phyloP scores from a whole-genome alignment of 805 yeast genomes.

The Hagleromyces aurorensis region DNA sequence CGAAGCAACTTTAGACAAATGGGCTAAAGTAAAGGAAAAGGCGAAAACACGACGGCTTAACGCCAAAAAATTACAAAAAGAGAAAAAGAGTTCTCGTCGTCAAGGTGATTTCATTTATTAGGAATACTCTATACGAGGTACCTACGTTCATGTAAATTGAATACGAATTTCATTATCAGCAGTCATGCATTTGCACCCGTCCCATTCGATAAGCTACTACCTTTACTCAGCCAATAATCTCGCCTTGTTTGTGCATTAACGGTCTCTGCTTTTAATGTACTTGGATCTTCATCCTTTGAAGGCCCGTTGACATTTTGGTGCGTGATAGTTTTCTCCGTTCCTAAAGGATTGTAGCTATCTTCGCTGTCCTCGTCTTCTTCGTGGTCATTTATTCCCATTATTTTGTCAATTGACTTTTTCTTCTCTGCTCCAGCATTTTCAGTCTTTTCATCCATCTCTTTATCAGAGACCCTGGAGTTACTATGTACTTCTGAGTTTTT shows the following conservation, averaged over 20 bases:
- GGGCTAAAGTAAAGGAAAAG: slow-evolving; percentile 36
- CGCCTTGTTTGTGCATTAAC: slow-evolving; percentile 30
- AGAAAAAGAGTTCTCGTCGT: slow-evolving; percentile 33
- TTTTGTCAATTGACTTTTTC: slow-evolving; percentile 12
- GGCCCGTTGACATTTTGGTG: background rate
- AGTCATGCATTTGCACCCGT: background rate
- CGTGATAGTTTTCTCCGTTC: slow-evolving; percentile 1
- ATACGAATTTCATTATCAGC: background rate
- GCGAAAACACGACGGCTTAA: slow-evolving; percentile 32
- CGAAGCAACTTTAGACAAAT: slow-evolving; percentile 39
- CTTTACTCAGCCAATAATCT: slow-evolving; percentile 31
- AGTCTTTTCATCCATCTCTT: background rate
- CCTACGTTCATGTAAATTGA: background rate
- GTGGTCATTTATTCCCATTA: slow-evolving; percentile 23
- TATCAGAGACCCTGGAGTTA: slow-evolving; percentile 1
- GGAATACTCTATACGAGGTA: slow-evolving; percentile 1
- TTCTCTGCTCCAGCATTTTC: background rate
- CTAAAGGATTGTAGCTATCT: slow-evolving; percentile 20
- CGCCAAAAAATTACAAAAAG: slow-evolving; percentile 32
- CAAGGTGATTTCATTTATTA: slow-evolving; percentile 6
- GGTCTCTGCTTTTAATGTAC: slow-evolving; percentile 11
- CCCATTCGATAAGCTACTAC: slow-evolving; percentile 8
- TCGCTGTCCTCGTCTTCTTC: slow-evolving; percentile 21
- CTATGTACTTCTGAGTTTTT: no score
- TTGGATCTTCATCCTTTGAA: slow-evolving; percentile 1